phyloP scores from a whole-genome alignment of 805 yeast species.

The Kodamaea sagamina region DNA sequence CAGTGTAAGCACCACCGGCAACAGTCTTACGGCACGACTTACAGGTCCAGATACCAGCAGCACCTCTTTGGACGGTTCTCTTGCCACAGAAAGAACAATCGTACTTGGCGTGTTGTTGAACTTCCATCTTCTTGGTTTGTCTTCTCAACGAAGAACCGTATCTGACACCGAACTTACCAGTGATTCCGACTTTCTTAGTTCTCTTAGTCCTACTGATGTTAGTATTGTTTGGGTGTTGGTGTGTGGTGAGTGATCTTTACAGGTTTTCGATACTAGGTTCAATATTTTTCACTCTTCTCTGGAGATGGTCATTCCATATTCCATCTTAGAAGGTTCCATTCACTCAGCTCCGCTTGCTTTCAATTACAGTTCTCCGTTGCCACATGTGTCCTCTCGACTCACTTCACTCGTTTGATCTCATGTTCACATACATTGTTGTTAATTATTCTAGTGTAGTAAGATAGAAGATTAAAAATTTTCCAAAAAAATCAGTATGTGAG shows the following conservation, averaged over 20 bases:
- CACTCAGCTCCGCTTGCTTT: neutral
- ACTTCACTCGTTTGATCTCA: neutral
- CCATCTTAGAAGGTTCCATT: neutral
- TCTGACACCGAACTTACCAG: constrained; percentile 99
- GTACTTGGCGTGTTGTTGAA: constrained; percentile 98
- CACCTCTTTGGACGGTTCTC: constrained; percentile 95
- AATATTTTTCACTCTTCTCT: no score
- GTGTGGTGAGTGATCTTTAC: neutral
- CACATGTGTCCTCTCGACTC: neutral
- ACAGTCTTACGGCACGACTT: constrained; percentile 91
- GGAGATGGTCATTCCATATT: no score
- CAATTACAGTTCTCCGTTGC: no score
- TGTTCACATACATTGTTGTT: constrained; percentile 18
- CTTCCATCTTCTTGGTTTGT: constrained; percentile 98
- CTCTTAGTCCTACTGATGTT: constrained; percentile 88
- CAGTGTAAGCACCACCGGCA: constrained; percentile 99
- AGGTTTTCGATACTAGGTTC: no score
- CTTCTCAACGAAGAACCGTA: constrained; percentile 99
- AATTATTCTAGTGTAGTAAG: constrained; percentile 16
- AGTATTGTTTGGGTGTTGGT: constrained; percentile 29
- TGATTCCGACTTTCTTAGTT: constrained; percentile 99
- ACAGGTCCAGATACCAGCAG: constrained; percentile 99
- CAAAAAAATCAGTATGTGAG: constrained; percentile 12
- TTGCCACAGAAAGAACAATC: constrained; percentile 99
- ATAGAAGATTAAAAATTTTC: constrained; percentile 13